A percentile compares a stretch with the other conserved stretches of the same genome.
phyloP scores from a whole-genome alignment of 257 asterid genomes.

The Forsythia viridissima region DNA sequence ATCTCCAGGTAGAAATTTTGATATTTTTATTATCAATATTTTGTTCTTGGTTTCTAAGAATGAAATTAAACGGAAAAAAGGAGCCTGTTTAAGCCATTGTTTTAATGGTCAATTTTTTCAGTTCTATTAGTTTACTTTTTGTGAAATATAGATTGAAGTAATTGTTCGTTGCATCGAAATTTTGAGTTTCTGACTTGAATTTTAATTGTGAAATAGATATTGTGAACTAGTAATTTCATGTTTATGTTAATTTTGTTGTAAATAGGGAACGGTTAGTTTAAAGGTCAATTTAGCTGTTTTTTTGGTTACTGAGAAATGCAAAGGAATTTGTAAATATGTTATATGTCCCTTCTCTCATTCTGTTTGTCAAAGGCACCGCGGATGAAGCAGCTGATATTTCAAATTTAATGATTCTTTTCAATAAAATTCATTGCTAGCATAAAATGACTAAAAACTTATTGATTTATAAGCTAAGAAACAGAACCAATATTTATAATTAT shows the following conservation, averaged over 20 bases:
- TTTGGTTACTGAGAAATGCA: not conserved
- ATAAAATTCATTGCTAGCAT: too few species aligned
- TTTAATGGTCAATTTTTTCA: slow-evolving; percentile 42
- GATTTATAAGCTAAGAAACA: too few species aligned
- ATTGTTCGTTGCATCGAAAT: not conserved
- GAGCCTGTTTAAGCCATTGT: too few species aligned
- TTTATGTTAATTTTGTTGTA: not conserved
- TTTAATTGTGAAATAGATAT: not conserved
- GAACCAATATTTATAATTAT: too few species aligned
- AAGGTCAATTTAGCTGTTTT: not conserved
- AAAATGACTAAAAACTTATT: too few species aligned
- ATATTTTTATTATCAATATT: too few species aligned
- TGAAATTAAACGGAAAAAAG: too few species aligned
- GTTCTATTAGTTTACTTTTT: slow-evolving; percentile 17
- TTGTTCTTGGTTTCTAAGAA: too few species aligned
- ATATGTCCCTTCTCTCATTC: too few species aligned
- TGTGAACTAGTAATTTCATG: not conserved
- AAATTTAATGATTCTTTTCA: too few species aligned
- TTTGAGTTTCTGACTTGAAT: slow-evolving; percentile 5
- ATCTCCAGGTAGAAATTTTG: too few species aligned
- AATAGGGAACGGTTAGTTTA: not conserved
- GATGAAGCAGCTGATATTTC: too few species aligned
- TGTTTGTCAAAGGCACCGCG: not conserved
- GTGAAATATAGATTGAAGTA: slow-evolving; percentile 4
- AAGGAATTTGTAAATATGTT: not conserved